Conservation (phyloP, 2,329 filamentous ascomycete species). For the Bipolaris zeicola region DNA sequence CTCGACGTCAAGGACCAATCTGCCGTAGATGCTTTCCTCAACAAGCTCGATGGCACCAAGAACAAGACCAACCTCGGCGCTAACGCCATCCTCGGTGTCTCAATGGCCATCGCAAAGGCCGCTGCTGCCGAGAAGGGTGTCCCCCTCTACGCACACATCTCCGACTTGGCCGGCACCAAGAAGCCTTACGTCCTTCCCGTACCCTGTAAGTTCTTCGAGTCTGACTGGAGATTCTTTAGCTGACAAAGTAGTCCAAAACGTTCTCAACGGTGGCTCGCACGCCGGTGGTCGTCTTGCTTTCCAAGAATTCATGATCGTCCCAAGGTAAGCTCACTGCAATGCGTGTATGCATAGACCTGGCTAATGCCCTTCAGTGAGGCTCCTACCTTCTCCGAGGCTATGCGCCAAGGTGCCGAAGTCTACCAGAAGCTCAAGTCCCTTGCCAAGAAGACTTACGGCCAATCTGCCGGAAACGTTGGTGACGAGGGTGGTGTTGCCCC, state of each 20-base stretch:
- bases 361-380: conserved; percentile 63
- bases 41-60: conserved; percentile 60
- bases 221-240: background rate
- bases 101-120: conserved; percentile 64
- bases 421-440: conserved; percentile 97
- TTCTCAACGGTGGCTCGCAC: conserved; percentile 79
- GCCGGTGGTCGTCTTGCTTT: conserved; percentile 84
- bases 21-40: conserved; percentile 60
- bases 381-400: conserved; percentile 89
- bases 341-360: conserved; percentile 17
- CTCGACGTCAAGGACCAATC: conserved; percentile 62
- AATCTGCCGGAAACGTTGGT: conserved; percentile 97
- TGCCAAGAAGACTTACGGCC: conserved; percentile 99
- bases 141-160: conserved; percentile 64
- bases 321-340: conserved; percentile 45
- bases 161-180: conserved; percentile 58
- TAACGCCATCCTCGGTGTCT: conserved; percentile 66
- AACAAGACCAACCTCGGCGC: conserved; percentile 66
- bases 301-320: conserved; percentile 64
- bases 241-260: conserved; percentile 51
- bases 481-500: conserved; percentile 99
- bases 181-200: conserved; percentile 62
- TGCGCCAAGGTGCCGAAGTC: conserved; percentile 95
- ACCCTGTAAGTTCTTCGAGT: conserved; percentile 46
- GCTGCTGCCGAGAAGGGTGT: conserved; percentile 61